Evolutionary conservation across 495 filamentous ascomycete species (phyloP), one percentile per base, ranked within the genome.

Genomic region (Sporormia fimetaria): DNA sequence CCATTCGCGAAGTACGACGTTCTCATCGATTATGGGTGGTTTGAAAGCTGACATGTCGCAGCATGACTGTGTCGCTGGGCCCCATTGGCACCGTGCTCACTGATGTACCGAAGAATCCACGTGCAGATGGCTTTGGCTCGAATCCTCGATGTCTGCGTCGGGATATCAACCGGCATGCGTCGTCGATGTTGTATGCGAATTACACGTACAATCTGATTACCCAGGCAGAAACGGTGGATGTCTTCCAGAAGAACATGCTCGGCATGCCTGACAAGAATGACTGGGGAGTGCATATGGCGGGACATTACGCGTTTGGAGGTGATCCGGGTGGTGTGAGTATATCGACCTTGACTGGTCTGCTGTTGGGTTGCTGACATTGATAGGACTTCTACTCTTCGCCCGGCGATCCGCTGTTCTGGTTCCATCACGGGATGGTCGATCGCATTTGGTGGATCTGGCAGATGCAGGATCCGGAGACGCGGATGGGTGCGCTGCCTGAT

Each of bases 391-490:
- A 12, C 49, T 46, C 49, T 6, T 53, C 49, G 8, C 49, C 49
- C 24, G 49, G 49, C 12, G 49, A 53, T 30, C 49, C 49, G 8
- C 10, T 49, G 21, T 53, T 53, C 36, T 53, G 49, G 49, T 49
- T 53, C 28, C 49, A 53, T 24, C 49, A 53, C 25, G 49, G 44
- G 6, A 71, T 75, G 65, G 67, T 86, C 36, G 81, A 86, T 57
- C 69, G 73, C 20, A 56, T 76, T 4, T 84, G 71, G 67, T 78
- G 75, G 70, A 74, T 78, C 23, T 84, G 81, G 80, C 78, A 84
- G 61, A 70, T 51, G 47, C 47, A 44, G 20, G 47, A 51, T 31
- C 47, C 47, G 1, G 47, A 51, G 23, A 51, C 40, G 18, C 34
- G 47, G 2, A 51, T 51, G 47, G 41, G 41, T 24, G 27, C 36